Evolutionary conservation across 345 rosid genomes (phyloP), one percentile per base, ranked within the genome.

Genomic region (Brassica juncea): DNA sequence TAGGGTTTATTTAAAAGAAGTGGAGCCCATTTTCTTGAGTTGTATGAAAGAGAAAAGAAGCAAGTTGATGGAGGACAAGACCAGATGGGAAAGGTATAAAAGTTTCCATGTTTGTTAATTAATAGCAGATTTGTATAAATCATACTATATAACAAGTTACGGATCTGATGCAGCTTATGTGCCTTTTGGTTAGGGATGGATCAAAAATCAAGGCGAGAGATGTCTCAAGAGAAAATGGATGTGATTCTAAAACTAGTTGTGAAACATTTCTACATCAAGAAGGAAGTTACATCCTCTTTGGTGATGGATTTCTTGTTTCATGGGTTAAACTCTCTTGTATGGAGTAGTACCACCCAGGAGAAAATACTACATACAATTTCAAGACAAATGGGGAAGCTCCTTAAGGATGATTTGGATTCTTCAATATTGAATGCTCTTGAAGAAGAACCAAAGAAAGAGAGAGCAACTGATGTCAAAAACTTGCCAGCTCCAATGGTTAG

Each of bases 401-500:
- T 91, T 79, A 84, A 90, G 64, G 97, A 94, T 85, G 93, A 94
- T 72, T 88, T 92, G 92, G 95, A 94, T 87, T 91, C 95, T 86
- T 84, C 91, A 84, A 97, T 95, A 66, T 83, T 89, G 84, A 94
- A 91, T 88, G 90, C 95, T 81, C 95, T 89, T 64, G 95, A 94
- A 87, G 87, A 93, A 47, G 95, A 92, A 82, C 77, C 76, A 74
- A 91, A 85, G 78, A 80, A 84, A 83, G 85, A 90, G 47, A 89
- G 85, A 83, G 64, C 80, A 71, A 82, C 63, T 39, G 94, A 87
- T 81, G 59, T 80, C 49, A 92, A 87, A 77, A 91, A 90, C 84
- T 84, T 79, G 64, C 89, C 88, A 75, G 89, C 89, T 84, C 94
- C 93, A 28, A 88, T 94, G 81, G 86, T 47, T 47, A 47, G 15